phyloP scores from a whole-genome alignment of 495 filamentous ascomycete genomes.

The Annulohypoxylon stygium region DNA sequence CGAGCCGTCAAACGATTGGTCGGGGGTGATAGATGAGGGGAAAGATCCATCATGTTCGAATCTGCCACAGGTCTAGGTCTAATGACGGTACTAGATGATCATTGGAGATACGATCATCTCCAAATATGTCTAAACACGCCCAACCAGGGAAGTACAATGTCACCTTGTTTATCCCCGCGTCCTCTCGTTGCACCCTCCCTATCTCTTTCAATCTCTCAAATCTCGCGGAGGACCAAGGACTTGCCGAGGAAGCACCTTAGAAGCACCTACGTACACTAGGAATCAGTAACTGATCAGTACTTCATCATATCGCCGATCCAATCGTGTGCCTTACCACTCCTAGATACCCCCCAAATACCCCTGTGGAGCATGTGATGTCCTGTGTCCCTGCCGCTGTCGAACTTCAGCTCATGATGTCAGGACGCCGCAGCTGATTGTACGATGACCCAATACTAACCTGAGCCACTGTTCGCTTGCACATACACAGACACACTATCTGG shows the following conservation, averaged over 20 bases:
- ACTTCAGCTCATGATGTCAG: conserved; percentile 46
- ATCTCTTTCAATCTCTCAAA: neutral
- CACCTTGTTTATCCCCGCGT: conserved; percentile 25
- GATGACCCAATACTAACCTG: conserved; percentile 2
- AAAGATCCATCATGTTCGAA: neutral
- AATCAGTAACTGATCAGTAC: neutral
- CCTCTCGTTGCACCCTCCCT: conserved; percentile 6
- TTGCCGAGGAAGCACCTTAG: conserved; percentile 26
- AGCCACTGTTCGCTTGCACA: neutral
- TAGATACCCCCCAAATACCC: neutral
- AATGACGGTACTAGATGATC: conserved; percentile 35
- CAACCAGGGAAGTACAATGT: neutral
- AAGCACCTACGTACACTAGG: too few species aligned
- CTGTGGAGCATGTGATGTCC: conserved; percentile 33
- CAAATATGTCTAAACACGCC: neutral
- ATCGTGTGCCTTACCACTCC: conserved; percentile 32
- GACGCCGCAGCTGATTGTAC: conserved; percentile 30
- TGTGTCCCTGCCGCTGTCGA: conserved; percentile 15
- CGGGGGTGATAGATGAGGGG: conserved; percentile 20
- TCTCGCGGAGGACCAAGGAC: conserved; percentile 7
- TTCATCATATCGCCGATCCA: conserved; percentile 30
- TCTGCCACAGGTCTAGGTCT: conserved; percentile 16
- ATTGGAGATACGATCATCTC: conserved; percentile 23
- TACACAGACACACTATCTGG: conserved; percentile 12
- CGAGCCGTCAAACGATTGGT: conserved; percentile 20